Evolutionary conservation across 441 rosid species (phyloP).

Genomic region (Corymbia calophylla): DNA sequence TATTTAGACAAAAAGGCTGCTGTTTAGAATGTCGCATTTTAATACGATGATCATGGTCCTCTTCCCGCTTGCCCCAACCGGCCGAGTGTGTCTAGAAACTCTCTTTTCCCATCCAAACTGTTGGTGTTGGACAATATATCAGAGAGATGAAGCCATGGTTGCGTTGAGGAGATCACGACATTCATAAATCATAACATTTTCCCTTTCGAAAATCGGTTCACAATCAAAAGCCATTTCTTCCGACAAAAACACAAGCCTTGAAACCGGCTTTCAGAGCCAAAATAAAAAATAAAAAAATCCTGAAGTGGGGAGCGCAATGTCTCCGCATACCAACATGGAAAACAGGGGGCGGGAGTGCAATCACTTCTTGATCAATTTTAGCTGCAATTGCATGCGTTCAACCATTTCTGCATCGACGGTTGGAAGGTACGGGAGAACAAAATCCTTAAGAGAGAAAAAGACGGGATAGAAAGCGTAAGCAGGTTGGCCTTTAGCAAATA

Average conservation of each 20-base stretch:
- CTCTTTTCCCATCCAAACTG: background rate
- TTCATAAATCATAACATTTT: background rate
- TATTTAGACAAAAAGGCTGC: background rate
- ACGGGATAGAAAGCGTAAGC: background rate
- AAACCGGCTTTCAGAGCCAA: background rate
- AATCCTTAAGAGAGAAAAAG: background rate
- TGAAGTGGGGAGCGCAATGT: background rate
- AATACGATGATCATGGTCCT: background rate
- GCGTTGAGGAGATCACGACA: background rate
- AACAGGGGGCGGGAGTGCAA: background rate
- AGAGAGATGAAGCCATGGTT: background rate
- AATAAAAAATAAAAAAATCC: background rate
- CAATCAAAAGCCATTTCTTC: background rate
- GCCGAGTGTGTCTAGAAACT: background rate
- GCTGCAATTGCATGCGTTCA: background rate
- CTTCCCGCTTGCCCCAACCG: background rate
- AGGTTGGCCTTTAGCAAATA: background rate
- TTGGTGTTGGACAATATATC: background rate
- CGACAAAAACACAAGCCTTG: background rate
- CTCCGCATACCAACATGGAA: background rate
- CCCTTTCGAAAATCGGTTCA: background rate
- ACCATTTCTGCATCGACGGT: background rate
- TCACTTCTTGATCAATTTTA: background rate
- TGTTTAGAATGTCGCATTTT: background rate
- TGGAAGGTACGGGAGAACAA: background rate